Evolutionary conservation across 1,139 yeast genomes (phyloP), one percentile per base, ranked within the genome.

Genomic region (Candida buenavistaensis): DNA sequence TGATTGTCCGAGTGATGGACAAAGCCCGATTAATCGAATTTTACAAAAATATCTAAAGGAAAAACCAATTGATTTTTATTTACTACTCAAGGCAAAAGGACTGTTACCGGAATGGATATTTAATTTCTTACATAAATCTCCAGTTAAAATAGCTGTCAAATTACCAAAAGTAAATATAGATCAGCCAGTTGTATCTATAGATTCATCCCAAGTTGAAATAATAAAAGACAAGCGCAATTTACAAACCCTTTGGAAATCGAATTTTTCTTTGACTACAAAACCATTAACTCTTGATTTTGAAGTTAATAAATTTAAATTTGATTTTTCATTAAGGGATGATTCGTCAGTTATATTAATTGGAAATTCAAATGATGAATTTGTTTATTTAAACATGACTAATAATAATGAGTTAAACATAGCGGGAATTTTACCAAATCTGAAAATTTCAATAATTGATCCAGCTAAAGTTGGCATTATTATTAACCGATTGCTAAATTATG

Each of bases 61-160:
- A 5, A 41, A 47, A 12, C 48, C 55, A 6, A 43, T 61, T 7
- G 45, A 41, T 11, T 39, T 57, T 6, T 43, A 39, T 28, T 28
- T 60, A 9, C 47, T 48, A 21, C 61, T 60, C 2, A 38, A 51
- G 20, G 32, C 46, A 14, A 9, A 28, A 6, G 56, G 52, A 38
- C 29, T 37, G 8, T 38, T 58, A 16, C 63, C 64, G 0, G 36
- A 35, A n/a, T 62, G 68, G 68, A 40, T 62, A 24, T 41, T 43
- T 30, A 45, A 50, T 20, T 35, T 55, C 1, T 42, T 59, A 8
- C 27, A 30, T n/a, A 24, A 23, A 3, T 16, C 33, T 8, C 38
- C 39, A 14, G 27, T 32, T n/a, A 34, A 30, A 30, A 14, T 44
- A 11, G 30, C 32, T 12, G 24, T 44, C 2, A 39, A 32, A 19